Conservation (phyloP, 2,329 filamentous ascomycete genomes). For the Exophiala viscosa region DNA sequence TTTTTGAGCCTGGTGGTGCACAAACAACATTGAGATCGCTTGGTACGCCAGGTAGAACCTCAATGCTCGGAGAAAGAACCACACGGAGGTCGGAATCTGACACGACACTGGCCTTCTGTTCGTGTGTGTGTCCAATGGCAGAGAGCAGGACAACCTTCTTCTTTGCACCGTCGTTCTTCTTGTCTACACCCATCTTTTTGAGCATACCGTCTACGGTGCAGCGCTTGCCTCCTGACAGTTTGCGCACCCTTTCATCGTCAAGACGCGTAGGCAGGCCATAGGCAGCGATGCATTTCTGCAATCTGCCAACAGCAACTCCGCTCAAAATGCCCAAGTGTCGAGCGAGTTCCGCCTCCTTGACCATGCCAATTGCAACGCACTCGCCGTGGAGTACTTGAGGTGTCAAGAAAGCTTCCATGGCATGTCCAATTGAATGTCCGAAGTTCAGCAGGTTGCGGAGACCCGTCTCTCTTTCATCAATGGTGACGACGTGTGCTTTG, state of each 20-base stretch:
- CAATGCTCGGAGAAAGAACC: conserved; percentile 73
- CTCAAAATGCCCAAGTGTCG: conserved; percentile 81
- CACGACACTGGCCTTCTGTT: conserved; percentile 85
- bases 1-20: conserved; percentile 91
- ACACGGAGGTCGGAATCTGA: conserved; percentile 78
- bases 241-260: conserved; percentile 75
- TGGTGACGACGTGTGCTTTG: conserved; percentile 91
- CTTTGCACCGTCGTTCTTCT: conserved; percentile 93
- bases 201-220: conserved; percentile 84
- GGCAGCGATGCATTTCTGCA: conserved; percentile 90
- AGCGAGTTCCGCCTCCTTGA: conserved; percentile 92
- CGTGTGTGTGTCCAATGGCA: conserved; percentile 81
- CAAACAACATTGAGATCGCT: conserved; percentile 66
- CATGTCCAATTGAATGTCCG: conserved; percentile 96
- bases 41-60: conserved; percentile 69
- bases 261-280: conserved; percentile 86
- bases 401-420: conserved; percentile 90
- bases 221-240: conserved; percentile 77
- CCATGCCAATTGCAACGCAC: conserved; percentile 95
- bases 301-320: conserved; percentile 79
- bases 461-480: conserved; percentile 90
- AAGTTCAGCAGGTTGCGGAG: conserved; percentile 94
- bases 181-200: conserved; percentile 94
- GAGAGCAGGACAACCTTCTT: conserved; percentile 95
- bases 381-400: conserved; percentile 95